Conservation (phyloP, 2,329 filamentous ascomycete species). For the Paecilomyces niveus region DNA sequence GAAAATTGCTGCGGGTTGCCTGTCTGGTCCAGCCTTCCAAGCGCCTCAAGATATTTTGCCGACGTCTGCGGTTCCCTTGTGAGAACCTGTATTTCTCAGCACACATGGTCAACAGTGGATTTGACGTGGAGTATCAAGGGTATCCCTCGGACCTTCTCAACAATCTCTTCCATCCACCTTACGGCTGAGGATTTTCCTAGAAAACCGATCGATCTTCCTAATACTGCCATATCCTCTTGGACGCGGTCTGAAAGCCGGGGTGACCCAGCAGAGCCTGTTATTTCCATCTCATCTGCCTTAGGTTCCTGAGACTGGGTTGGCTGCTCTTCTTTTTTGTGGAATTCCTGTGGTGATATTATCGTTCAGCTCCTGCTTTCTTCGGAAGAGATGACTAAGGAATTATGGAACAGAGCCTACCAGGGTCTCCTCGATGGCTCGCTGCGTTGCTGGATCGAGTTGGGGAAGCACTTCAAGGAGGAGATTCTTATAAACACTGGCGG, state of each 20-base stretch:
- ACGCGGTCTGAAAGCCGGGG: background rate
- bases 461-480: background rate
- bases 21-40: background rate
- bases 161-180: background rate
- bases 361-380: background rate
- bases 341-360: background rate
- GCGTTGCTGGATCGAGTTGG: background rate
- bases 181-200: background rate
- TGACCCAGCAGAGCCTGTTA: background rate
- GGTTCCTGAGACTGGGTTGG: background rate
- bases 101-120: background rate
- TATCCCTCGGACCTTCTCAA: background rate
- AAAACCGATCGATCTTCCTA: background rate
- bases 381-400: background rate
- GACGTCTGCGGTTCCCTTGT: background rate
- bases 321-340: background rate
- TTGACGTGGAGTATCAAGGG: background rate
- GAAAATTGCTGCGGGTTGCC: background rate
- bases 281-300: background rate
- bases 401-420: background rate
- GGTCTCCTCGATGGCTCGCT: background rate
- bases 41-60: background rate
- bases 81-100: background rate
- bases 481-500: background rate
- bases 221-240: background rate